These are phyloP conservation scores for Cadophora sp. DNA, from an alignment of 2,329 filamentous ascomycete species.

Conservation along the genomic window DNA sequence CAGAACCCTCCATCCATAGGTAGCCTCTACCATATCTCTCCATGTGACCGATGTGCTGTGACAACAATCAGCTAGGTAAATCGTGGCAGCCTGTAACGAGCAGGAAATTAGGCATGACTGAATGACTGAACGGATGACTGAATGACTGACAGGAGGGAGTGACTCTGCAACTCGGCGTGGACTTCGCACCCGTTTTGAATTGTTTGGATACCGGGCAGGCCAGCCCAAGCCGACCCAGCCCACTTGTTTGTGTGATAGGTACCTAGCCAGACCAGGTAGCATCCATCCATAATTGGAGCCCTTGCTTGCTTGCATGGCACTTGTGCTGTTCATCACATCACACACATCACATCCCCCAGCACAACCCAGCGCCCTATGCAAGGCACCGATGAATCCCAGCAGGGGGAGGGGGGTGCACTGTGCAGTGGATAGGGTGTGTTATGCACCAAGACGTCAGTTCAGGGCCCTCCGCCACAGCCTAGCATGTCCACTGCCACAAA, in stretches of 20 bases:
- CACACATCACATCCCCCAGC: too few species aligned
- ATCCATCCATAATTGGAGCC: too few species aligned
- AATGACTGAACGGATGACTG: not conserved
- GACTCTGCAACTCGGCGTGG: conserved; percentile 19
- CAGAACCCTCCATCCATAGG: not conserved
- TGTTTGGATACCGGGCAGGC: conserved; percentile 14
- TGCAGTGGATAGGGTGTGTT: too few species aligned
- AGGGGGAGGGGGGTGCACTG: not conserved
- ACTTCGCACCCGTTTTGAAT: conserved; percentile 15
- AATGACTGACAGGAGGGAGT: not conserved
- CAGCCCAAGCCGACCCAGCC: not conserved
- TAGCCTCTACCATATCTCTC: not conserved
- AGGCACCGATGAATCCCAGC: conserved; percentile 20
- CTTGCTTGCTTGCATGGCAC: conserved; percentile 11
- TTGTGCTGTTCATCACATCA: not conserved
- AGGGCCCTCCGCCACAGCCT: conserved; percentile 3
- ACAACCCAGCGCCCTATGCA: conserved; percentile 13
- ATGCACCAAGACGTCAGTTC: conserved; percentile 7
- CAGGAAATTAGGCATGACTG: conserved; percentile 13
- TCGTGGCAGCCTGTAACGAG: conserved; percentile 8
- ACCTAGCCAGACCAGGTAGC: too few species aligned
- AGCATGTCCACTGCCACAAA: conserved; percentile 9
- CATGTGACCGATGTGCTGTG: conserved; percentile 8
- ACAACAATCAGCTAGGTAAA: conserved; percentile 3
- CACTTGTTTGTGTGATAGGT: too few species aligned